Conservation (phyloP, 768 basidiomycete genomes). For the Pulveroboletus sp. region DNA sequence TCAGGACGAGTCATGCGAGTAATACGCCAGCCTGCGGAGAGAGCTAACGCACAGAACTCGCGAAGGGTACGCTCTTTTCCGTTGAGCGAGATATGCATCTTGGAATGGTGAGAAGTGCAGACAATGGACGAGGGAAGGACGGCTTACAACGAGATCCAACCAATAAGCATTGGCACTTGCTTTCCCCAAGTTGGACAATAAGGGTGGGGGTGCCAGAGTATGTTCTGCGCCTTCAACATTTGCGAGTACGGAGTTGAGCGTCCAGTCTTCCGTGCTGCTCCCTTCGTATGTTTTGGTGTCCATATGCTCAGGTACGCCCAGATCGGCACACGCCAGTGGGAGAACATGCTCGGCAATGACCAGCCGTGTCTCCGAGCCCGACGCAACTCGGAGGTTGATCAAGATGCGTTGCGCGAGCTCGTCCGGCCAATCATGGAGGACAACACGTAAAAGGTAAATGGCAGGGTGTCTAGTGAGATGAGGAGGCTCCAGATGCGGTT, state of each 20-base stretch:
- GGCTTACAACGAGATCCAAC: slow-evolving; percentile 60
- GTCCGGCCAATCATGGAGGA: slow-evolving; percentile 80
- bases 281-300: slow-evolving; percentile 5
- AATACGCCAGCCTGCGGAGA: slow-evolving; percentile 60
- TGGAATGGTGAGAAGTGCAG: slow-evolving; percentile 1
- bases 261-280: slow-evolving; percentile 21
- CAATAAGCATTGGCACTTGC: slow-evolving; percentile 63
- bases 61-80: slow-evolving; percentile 66
- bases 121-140: background rate
- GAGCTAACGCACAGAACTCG: slow-evolving; percentile 50
- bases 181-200: slow-evolving; percentile 71
- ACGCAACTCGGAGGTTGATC: slow-evolving; percentile 39
- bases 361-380: slow-evolving; percentile 45
- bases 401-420: slow-evolving; percentile 44
- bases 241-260: slow-evolving; percentile 29
- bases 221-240: slow-evolving; percentile 49
- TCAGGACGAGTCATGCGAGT: slow-evolving; percentile 50
- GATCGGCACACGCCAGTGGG: slow-evolving; percentile 65
- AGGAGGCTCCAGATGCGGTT: slow-evolving; percentile 35
- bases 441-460: slow-evolving; percentile 65
- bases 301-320: slow-evolving; percentile 10
- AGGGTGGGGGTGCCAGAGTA: slow-evolving; percentile 51
- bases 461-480: slow-evolving; percentile 40
- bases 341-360: slow-evolving; percentile 70
- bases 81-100: slow-evolving; percentile 72